Evolutionary conservation across 495 filamentous ascomycete genomes (phyloP).

Genomic region (Trichoderma erinaceum): DNA sequence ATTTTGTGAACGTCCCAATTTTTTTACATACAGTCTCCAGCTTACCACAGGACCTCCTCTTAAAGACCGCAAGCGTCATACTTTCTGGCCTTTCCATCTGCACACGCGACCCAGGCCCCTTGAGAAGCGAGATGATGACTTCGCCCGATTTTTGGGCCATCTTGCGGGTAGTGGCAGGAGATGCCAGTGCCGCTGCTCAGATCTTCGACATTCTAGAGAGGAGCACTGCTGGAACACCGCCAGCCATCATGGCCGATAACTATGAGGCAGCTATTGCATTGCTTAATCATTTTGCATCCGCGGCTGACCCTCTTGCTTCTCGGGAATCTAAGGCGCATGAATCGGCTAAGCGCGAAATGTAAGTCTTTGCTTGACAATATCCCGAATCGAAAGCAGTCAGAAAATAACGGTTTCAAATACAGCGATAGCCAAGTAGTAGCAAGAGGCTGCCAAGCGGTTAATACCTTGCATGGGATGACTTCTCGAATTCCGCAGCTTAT

Average conservation of each 20-base stretch:
- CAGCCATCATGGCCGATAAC: slow-evolving; percentile 87
- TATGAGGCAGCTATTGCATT: slow-evolving; percentile 79
- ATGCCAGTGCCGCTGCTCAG: slow-evolving; percentile 60
- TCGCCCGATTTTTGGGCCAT: slow-evolving; percentile 98
- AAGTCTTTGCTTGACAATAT: neutral
- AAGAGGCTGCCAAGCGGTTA: slow-evolving; percentile 73
- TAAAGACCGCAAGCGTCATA: slow-evolving; percentile 66
- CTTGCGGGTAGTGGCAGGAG: slow-evolving; percentile 62
- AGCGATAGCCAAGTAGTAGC: slow-evolving; percentile 68
- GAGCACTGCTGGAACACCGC: slow-evolving; percentile 53
- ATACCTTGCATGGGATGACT: slow-evolving; percentile 73
- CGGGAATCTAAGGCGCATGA: neutral
- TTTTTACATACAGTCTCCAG: slow-evolving; percentile 86
- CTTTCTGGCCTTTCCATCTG: slow-evolving; percentile 76
- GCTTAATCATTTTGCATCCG: slow-evolving; percentile 83
- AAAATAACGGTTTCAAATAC: neutral
- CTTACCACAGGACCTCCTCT: slow-evolving; percentile 69
- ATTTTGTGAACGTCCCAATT: slow-evolving; percentile 87
- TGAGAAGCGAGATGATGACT: slow-evolving; percentile 87
- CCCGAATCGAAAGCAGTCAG: neutral
- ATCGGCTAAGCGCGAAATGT: neutral
- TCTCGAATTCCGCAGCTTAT: slow-evolving; percentile 76
- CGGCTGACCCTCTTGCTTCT: slow-evolving; percentile 38
- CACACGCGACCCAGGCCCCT: slow-evolving; percentile 62
- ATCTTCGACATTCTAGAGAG: slow-evolving; percentile 84